phyloP scores from a whole-genome alignment of 2,329 filamentous ascomycete genomes.

The Fusarium sarcochroum region DNA sequence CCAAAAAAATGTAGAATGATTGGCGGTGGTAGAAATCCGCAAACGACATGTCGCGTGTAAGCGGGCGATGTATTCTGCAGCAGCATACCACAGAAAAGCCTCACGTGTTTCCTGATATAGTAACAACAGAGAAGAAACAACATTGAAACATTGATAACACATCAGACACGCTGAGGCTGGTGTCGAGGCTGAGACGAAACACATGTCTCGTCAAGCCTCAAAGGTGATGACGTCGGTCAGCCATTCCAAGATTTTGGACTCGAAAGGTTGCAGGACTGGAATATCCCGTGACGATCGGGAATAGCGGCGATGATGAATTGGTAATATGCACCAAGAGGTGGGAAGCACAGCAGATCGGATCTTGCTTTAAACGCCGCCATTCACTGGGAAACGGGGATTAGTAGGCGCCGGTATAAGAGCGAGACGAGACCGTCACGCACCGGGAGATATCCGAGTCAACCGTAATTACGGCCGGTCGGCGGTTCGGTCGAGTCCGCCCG shows the following conservation, averaged over 20 bases:
- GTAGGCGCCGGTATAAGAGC: slow-evolving; percentile 9
- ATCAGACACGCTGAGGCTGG: slow-evolving; percentile 20
- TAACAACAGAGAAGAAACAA: slow-evolving; percentile 8
- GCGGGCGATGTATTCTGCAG: slow-evolving; percentile 18
- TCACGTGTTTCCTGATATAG: slow-evolving; percentile 29
- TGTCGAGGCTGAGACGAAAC: slow-evolving; percentile 36
- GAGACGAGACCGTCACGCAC: slow-evolving; percentile 1
- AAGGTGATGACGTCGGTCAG: slow-evolving; percentile 34
- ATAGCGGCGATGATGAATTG: slow-evolving; percentile 21
- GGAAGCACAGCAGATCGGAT: slow-evolving; percentile 11
- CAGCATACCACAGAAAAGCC: slow-evolving; percentile 2
- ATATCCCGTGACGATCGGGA: slow-evolving; percentile 28
- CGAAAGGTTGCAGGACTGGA: slow-evolving; percentile 3
- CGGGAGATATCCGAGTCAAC: slow-evolving; percentile 40
- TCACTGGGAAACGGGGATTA: not conserved
- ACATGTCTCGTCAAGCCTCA: slow-evolving; percentile 23
- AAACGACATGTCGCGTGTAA: slow-evolving; percentile 33
- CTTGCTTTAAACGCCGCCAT: slow-evolving; percentile 22
- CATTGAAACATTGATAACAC: not conserved
- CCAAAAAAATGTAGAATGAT: slow-evolving; percentile 4
- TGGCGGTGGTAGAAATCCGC: slow-evolving; percentile 3
- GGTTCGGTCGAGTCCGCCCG: slow-evolving; percentile 31
- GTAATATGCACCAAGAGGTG: slow-evolving; percentile 20
- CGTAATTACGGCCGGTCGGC: slow-evolving; percentile 48
- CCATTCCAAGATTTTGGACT: slow-evolving; percentile 11